phyloP scores from a whole-genome alignment of 2,329 filamentous ascomycete species.

The Penicillium brevicompactum region DNA sequence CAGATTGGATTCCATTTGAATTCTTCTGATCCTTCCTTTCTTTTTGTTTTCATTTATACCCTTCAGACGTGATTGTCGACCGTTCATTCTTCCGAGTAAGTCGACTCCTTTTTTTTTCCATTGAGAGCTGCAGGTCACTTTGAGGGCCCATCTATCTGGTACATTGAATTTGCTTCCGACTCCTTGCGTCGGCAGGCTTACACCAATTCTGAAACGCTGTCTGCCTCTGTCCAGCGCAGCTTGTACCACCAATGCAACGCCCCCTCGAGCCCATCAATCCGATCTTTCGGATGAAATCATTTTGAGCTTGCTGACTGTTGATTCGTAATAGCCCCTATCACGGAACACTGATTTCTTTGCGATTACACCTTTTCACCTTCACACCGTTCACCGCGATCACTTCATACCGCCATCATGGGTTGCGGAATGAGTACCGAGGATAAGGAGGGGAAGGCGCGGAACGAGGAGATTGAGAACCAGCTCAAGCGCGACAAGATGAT shows the following conservation, averaged over 20 bases:
- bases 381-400: constrained; percentile 13
- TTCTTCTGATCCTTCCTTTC: constrained; percentile 16
- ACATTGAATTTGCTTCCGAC: neutral
- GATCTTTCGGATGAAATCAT: constrained; percentile 10
- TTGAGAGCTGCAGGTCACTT: constrained; percentile 6
- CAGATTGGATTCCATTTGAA: constrained; percentile 12
- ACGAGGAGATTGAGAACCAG: constrained; percentile 99
- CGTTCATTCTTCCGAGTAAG: constrained; percentile 14
- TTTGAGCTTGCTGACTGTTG: constrained; percentile 6
- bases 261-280: constrained; percentile 14
- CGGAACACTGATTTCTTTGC: neutral
- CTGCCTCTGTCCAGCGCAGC: constrained; percentile 14
- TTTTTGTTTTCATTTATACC: constrained; percentile 13
- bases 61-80: constrained; percentile 5
- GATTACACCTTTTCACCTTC: constrained; percentile 2
- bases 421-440: constrained; percentile 99
- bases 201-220: constrained; percentile 25
- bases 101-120: neutral
- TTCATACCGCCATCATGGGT: constrained; percentile 75
- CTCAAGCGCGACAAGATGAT: constrained; percentile 98
- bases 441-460: constrained; percentile 99
- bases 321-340: constrained; percentile 1
- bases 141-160: neutral
- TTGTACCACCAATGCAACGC: constrained; percentile 22
- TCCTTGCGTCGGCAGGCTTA: constrained; percentile 25